Evolutionary conservation across 306 rosid species (phyloP), one percentile per base, ranked within the genome.

Genomic region (Canavalia ensiformis): DNA sequence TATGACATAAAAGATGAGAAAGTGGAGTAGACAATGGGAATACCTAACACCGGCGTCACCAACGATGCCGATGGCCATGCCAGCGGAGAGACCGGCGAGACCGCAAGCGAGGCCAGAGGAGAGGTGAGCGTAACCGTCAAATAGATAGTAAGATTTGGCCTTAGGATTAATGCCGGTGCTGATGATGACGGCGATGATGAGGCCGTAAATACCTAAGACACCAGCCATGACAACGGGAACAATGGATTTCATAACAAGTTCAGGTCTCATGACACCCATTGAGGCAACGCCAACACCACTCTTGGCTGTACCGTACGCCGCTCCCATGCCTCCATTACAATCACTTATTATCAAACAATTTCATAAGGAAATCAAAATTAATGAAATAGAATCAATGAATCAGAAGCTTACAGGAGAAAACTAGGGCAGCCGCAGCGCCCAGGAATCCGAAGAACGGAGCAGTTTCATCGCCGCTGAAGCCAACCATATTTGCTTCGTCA

Each of bases 211-310:
- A 62, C 96, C 96, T 33, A 91, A 75, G n/a, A 91, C 93, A 79
- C 93, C 93, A 35, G 96, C 96, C 93, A 89, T 91, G 5, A 91
- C 96, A 64, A 91, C 96, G 7, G 96, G 96, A 6, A 88, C 93
- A 13, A 91, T 91, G 6, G 96, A 89, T 80, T 90, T 90, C 91
- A 90, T 90, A 6, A 90, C 94, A 30, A 90, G 90, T 74, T 89
- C 93, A 1, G 94, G 92, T 74, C 93, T 84, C 93, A 90, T 92
- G 50, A 90, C 96, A 2, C 93, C 96, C 93, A 91, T 91, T 8
- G 93, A 91, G 2, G 96, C 93, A n/a, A 91, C 96, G 0, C 96
- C 96, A 5, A 91, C 93, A 0, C 92, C 92, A 30, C 94, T 91
- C 84, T 91, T 90, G 4, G 94, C 92, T 1, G 92, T 91, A 10